Evolutionary conservation across 2,329 filamentous ascomycete species (phyloP).

Genomic region (Corniculantispora saksenae): DNA sequence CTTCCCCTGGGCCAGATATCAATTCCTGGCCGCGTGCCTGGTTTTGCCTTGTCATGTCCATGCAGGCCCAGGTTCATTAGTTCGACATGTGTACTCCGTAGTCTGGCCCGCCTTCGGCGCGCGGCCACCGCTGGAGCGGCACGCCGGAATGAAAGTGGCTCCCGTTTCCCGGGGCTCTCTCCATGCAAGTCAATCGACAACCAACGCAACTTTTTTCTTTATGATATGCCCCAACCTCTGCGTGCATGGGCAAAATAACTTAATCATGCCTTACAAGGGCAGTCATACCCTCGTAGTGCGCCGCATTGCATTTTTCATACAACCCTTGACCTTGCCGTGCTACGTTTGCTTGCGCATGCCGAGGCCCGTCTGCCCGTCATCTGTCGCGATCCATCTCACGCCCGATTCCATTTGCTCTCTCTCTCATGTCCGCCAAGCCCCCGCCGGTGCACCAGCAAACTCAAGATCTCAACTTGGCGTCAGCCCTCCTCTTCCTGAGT

Average conservation of each 20-base stretch:
- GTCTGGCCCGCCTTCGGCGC: background rate
- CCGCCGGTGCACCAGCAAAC: background rate
- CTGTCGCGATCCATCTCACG: conserved; percentile 10
- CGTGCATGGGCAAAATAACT: background rate
- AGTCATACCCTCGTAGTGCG: background rate
- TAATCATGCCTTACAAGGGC: background rate
- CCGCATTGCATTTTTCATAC: background rate
- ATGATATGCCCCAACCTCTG: background rate
- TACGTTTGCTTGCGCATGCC: background rate
- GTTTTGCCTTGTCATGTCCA: background rate
- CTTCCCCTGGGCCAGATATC: background rate
- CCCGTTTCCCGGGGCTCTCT: conserved; percentile 2
- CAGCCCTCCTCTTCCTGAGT: background rate
- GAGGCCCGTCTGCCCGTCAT: background rate
- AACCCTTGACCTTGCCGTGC: background rate
- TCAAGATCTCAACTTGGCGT: background rate
- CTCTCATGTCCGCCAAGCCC: background rate
- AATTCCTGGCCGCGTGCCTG: background rate
- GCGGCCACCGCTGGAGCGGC: conserved; percentile 8
- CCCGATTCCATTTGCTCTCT: background rate
- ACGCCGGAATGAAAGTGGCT: conserved; percentile 14
- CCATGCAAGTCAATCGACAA: conserved; percentile 2
- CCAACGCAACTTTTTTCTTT: background rate
- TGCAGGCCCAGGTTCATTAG: background rate
- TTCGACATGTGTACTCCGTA: background rate